Conservation (phyloP, 441 rosid genomes). For the Mallotus repandus region DNA sequence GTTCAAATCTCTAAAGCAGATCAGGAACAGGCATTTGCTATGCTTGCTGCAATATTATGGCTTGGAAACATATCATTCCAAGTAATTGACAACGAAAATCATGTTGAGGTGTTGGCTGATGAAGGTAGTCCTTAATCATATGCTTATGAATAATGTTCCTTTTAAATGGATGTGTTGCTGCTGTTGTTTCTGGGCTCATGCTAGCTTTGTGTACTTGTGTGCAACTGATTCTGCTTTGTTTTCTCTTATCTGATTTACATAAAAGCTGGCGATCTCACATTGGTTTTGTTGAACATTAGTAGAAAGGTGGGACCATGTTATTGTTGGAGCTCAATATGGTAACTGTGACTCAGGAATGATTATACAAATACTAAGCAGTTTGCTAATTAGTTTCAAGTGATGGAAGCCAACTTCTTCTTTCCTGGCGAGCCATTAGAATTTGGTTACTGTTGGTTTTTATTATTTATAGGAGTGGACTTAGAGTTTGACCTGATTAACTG, state of each 20-base stretch:
- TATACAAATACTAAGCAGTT: neutral
- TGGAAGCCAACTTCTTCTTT: neutral
- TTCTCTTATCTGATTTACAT: constrained; percentile 9
- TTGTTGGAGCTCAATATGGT: neutral
- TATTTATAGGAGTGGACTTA: neutral
- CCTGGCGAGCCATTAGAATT: constrained; percentile 8
- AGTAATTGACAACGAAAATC: constrained; percentile 74
- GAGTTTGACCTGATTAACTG: neutral
- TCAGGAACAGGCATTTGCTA: constrained; percentile 70
- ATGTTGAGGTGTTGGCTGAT: constrained; percentile 72
- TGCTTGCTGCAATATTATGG: constrained; percentile 89
- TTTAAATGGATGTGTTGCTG: constrained; percentile 8
- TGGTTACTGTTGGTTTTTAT: neutral
- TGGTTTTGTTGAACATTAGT: neutral
- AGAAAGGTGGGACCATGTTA: neutral
- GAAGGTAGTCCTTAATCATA: constrained; percentile 54
- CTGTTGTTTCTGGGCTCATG: constrained; percentile 1
- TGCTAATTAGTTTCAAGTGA: neutral
- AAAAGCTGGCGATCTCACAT: neutral
- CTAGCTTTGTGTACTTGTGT: neutral
- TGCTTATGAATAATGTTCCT: neutral
- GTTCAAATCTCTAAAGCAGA: constrained; percentile 68
- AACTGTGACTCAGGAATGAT: neutral
- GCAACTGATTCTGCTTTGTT: neutral
- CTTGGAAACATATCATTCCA: constrained; percentile 81